A percentile compares a stretch with the other conserved stretches of the same genome.
Conservation (phyloP, 1,284 basidiomycete genomes). For the Cryptococcus floricola region DNA sequence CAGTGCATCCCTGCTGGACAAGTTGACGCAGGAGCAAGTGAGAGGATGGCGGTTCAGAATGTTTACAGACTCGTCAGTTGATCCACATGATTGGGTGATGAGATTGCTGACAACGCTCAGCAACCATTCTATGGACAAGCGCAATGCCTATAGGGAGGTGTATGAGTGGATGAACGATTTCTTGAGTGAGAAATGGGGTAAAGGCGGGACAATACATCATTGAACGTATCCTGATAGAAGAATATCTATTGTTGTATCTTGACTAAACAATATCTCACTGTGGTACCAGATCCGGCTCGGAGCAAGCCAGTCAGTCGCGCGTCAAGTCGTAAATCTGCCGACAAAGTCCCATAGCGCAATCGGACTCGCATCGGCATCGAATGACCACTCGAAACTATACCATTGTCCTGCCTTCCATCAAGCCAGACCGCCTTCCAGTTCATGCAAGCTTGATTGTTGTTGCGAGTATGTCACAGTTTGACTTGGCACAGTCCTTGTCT, state of each 20-base stretch:
- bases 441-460: too few species aligned
- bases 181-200: slow-evolving; percentile 85
- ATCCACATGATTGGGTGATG: not conserved
- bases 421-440: too few species aligned
- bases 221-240: not conserved
- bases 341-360: too few species aligned
- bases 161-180: slow-evolving; percentile 82
- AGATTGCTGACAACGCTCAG: slow-evolving; percentile 49
- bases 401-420: too few species aligned
- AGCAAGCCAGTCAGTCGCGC: too few species aligned
- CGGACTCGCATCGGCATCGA: too few species aligned
- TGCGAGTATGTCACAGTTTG: too few species aligned
- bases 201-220: slow-evolving; percentile 57
- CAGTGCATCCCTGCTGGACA: slow-evolving; percentile 83
- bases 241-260: not conserved
- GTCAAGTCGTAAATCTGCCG: too few species aligned
- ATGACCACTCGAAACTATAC: too few species aligned
- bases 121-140: slow-evolving; percentile 67
- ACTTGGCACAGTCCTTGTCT: too few species aligned
- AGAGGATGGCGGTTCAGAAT: slow-evolving; percentile 83
- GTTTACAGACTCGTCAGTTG: slow-evolving; percentile 84
- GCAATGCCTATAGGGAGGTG: slow-evolving; percentile 77
- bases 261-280: not conserved
- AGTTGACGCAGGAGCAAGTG: slow-evolving; percentile 74
- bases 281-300: too few species aligned